Evolutionary conservation across 1,284 basidiomycete species (phyloP), one percentile per base, ranked within the genome.

Genomic region (Butyriboletus appendiculatus): DNA sequence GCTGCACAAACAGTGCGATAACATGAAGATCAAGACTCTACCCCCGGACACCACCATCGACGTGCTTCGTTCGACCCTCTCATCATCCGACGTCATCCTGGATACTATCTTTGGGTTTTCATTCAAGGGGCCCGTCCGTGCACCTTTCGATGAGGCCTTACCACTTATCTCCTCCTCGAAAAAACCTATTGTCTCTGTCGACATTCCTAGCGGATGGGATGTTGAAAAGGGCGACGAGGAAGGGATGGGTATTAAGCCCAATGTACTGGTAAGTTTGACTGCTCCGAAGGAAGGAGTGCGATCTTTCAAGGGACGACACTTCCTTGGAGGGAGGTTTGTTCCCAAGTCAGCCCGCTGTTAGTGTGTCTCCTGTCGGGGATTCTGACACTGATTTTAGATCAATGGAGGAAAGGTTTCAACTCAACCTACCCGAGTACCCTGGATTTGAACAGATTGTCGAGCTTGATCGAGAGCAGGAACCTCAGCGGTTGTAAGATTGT

Each of bases 101-200:
- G 97, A 99, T 68, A 92, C 95, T 10, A 91, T 99, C 58, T 99
- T 99, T 63, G 96, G 97, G 5, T 99, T 99, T 76, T 97, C 94
- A 1, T 99, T 98, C 82, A 81, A 90, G 62, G 90, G 82, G 1
- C 94, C 94, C 24, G 80, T 94, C 6, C 87, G 97, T 12, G 75
- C 89, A 3, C 97, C 97, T 0, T 99, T 98, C 72, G 86, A 94
- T 63, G 66, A 73, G 0, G 86, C 88, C 15, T 79, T 99, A 3
- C 78, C 82, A 1, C 75, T 89, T 4, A 77, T 99, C 48, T 78
- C 82, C 2, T 67, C 76, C 24, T 86, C 87, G 7, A 72, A 77
- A 4, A 73, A 89, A 14, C 93, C 94, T 0, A 90, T 96, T 62
- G 82, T 97, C 22, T 92, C 90, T 2, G 90, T 98, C 8, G 97